A percentile compares a stretch with the other conserved stretches of the same genome.
phyloP scores from a whole-genome alignment of 75 land plant genomes.

The Larix kaempferi region DNA sequence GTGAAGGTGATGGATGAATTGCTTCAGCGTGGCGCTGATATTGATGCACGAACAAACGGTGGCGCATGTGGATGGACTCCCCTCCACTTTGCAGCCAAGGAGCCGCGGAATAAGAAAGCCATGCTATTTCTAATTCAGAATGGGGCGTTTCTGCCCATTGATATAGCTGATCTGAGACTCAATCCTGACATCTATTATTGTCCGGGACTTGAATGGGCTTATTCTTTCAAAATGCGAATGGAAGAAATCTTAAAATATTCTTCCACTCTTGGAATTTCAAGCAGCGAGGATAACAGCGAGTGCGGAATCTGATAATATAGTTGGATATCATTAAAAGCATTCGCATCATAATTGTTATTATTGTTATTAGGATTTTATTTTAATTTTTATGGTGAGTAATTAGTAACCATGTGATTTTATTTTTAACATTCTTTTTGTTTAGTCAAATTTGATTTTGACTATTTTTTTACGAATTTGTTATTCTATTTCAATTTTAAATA shows the following conservation, averaged over 20 bases:
- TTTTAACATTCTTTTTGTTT: no score
- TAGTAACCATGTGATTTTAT: no score
- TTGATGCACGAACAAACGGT: conserved; percentile 90
- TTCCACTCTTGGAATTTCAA: no score
- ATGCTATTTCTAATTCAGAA: conserved; percentile 80
- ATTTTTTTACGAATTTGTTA: no score
- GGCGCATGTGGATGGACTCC: conserved; percentile 95
- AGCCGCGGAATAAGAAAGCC: conserved; percentile 62
- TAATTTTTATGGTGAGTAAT: no score
- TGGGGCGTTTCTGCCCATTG: conserved; percentile 83
- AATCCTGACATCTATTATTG: conserved; percentile 95
- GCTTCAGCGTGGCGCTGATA: conserved; percentile 83
- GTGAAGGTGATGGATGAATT: conserved; percentile 80
- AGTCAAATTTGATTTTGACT: no score
- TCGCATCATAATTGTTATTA: no score
- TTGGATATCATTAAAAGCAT: no score
- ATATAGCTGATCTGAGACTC: conserved; percentile 75
- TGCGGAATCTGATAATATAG: neutral
- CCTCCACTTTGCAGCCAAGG: conserved; percentile 81
- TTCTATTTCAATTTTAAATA: no score
- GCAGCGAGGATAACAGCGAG: conserved; percentile 6
- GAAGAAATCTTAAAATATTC: conserved; percentile 13
- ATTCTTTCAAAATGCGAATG: conserved; percentile 14
- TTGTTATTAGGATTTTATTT: no score
- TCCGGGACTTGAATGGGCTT: conserved; percentile 88